Evolutionary conservation across 306 rosid genomes (phyloP), one percentile per base, ranked within the genome.

Genomic region (Medicago ruthenica): DNA sequence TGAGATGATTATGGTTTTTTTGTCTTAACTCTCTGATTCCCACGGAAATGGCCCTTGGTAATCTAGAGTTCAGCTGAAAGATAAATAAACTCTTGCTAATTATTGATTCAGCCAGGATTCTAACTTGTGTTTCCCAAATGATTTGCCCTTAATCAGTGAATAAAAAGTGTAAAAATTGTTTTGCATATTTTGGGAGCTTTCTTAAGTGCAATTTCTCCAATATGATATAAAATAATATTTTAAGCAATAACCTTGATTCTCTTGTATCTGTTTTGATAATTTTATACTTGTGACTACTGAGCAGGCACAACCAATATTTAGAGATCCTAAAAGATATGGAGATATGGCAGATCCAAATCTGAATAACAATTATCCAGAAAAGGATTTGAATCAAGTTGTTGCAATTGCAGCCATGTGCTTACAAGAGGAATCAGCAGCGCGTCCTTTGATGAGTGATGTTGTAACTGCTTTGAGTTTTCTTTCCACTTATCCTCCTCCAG

Each of bases 401-500:
- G 98, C 97, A 63, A 84, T 91, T 20, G 91, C 97, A 21, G 92
- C 98, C 39, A 94, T 94, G 98, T 94, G 97, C 76, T 81, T 94
- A 70, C 98, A 94, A 80, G 97, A 94, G 71, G 97, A 94, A 87
- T 67, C 91, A 50, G 82, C 82, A 47, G 98, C 88, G 0, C 92
- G 98, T 62, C 98, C 98, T 54, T 81, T 94, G 67, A 94, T 94
- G 86, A 86, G 87, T 64, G 98, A 94, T 68, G 92, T 90, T 59
- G 92, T 91, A 36, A 80, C 86, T 10, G 88, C 98, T 70, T 83
- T 94, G 7, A 90, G 96, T 71, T 94, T 91, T 70, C 96, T 91
- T 73, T 83, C 90, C 13, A 78, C 85, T 1, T 12, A 58, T 18
- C 87, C 93, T 22, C 66, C 64, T 22, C 66, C 80, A 4, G 76